Conservation (phyloP, 805 yeast species). For the Ogataea siamensis region DNA sequence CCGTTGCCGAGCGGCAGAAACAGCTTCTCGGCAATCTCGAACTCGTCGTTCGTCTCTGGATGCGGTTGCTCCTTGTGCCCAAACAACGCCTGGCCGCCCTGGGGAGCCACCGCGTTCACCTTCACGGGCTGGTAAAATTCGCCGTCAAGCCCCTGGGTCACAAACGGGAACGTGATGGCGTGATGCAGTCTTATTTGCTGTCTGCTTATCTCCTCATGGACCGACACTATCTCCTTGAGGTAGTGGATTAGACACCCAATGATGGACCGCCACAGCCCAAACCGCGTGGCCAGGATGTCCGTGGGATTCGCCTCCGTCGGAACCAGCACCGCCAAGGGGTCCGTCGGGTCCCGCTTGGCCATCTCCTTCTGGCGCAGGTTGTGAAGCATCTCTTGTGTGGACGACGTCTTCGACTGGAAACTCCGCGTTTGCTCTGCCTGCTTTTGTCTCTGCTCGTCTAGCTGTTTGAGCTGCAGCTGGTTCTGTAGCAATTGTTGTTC, state of each 20-base stretch:
- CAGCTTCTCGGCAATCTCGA: constrained; percentile 41
- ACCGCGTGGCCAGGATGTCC: constrained; percentile 78
- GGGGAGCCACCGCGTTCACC: constrained; percentile 18
- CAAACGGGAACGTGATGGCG: constrained; percentile 59
- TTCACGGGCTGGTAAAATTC: constrained; percentile 38
- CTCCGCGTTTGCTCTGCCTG: constrained; percentile 45
- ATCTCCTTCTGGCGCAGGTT: constrained; percentile 22
- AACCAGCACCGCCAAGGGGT: constrained; percentile 47
- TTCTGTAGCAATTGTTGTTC: constrained; percentile 46
- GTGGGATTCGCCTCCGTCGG: constrained; percentile 77
- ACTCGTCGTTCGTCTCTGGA: constrained; percentile 32
- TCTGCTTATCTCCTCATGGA: constrained; percentile 84
- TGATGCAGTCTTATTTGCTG: constrained; percentile 80
- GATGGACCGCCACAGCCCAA: constrained; percentile 81
- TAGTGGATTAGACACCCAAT: constrained; percentile 73
- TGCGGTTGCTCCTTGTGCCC: constrained; percentile 21
- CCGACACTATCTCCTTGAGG: constrained; percentile 73
- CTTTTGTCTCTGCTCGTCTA: constrained; percentile 42
- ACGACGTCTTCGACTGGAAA: constrained; percentile 33
- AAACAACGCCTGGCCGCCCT: constrained; percentile 7
- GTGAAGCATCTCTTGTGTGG: constrained; percentile 30
- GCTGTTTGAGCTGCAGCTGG: constrained; percentile 44
- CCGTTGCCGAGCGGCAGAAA: constrained; percentile 78
- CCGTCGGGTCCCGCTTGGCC: constrained; percentile 40
- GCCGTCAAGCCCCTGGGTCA: constrained; percentile 43